A percentile compares a stretch with the other conserved stretches of the same genome.
Evolutionary conservation across 2,329 filamentous ascomycete species (phyloP).

Genomic region (Trichoderma semiorbis): DNA sequence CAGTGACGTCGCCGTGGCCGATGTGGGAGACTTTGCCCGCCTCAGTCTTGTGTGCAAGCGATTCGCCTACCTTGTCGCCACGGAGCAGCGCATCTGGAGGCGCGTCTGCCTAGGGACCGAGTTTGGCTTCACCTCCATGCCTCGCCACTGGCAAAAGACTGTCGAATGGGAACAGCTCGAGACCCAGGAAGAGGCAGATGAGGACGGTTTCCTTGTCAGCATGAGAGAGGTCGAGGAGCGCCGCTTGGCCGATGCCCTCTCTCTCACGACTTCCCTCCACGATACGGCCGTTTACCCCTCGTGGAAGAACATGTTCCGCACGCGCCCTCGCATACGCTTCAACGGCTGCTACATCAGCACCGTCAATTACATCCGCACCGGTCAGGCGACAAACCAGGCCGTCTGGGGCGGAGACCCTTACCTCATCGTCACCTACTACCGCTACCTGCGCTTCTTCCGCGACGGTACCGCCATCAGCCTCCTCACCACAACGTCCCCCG

Average conservation of each 20-base stretch:
- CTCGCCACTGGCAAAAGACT: constrained; percentile 69
- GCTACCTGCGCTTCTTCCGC: constrained; percentile 91
- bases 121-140: constrained; percentile 80
- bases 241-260: constrained; percentile 32
- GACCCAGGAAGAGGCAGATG: constrained; percentile 27
- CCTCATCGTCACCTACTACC: constrained; percentile 96
- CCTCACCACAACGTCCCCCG: constrained; percentile 74
- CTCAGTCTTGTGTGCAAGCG: constrained; percentile 80
- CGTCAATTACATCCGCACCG: constrained; percentile 87
- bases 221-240: constrained; percentile 36
- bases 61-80: constrained; percentile 77
- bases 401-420: constrained; percentile 75
- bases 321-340: constrained; percentile 83
- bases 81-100: constrained; percentile 85
- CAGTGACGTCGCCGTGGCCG: constrained; percentile 64
- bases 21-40: constrained; percentile 73
- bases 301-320: constrained; percentile 71
- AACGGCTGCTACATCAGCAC: constrained; percentile 96
- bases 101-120: constrained; percentile 65
- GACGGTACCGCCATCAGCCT: constrained; percentile 82
- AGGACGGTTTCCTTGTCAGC: constrained; percentile 33
- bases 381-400: constrained; percentile 65
- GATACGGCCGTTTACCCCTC: constrained; percentile 45
- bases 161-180: constrained; percentile 52
- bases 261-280: constrained; percentile 43